These are phyloP conservation scores for Asterophora lycoperdoides DNA, from an alignment of 768 basidiomycete species.

Conservation along the genomic window DNA sequence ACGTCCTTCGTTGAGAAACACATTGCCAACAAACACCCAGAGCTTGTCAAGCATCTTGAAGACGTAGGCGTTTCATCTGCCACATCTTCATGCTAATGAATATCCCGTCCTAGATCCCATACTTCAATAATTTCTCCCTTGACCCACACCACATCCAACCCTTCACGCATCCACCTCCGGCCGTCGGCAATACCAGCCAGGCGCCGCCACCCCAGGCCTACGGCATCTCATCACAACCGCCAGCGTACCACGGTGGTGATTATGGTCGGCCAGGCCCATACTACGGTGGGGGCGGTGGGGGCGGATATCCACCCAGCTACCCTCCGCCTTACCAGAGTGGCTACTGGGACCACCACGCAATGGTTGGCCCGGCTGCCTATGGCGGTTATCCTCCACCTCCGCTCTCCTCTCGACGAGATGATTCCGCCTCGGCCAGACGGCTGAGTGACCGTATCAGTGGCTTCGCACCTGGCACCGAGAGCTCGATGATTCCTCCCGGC, in stretches of 20 bases:
- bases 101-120: constrained; percentile 55
- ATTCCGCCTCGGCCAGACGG: constrained; percentile 53
- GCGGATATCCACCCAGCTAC: constrained; percentile 35
- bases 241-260: constrained; percentile 37
- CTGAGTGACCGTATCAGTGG: constrained; percentile 82
- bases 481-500: constrained; percentile 49
- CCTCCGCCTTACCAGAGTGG: constrained; percentile 40
- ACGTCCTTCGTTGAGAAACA: constrained; percentile 98
- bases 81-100: constrained; percentile 1
- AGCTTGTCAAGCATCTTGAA: constrained; percentile 77
- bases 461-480: constrained; percentile 49
- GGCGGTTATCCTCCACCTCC: constrained; percentile 35
- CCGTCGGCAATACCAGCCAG: constrained; percentile 60
- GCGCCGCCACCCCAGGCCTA: constrained; percentile 81
- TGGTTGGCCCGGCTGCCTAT: constrained; percentile 36
- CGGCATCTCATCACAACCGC: constrained; percentile 57
- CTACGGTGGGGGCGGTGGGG: constrained; percentile 31
- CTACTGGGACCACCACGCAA: constrained; percentile 42
- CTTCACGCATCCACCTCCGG: constrained; percentile 71
- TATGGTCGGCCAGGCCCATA: constrained; percentile 32
- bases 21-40: constrained; percentile 89
- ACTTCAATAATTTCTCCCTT: constrained; percentile 94
- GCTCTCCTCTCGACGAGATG: constrained; percentile 48
- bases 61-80: constrained; percentile 50
- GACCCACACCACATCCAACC: constrained; percentile 93